A percentile compares a stretch with the other conserved stretches of the same genome.
phyloP scores from a whole-genome alignment of 768 basidiomycete species.

The Termitomyces sp. region DNA sequence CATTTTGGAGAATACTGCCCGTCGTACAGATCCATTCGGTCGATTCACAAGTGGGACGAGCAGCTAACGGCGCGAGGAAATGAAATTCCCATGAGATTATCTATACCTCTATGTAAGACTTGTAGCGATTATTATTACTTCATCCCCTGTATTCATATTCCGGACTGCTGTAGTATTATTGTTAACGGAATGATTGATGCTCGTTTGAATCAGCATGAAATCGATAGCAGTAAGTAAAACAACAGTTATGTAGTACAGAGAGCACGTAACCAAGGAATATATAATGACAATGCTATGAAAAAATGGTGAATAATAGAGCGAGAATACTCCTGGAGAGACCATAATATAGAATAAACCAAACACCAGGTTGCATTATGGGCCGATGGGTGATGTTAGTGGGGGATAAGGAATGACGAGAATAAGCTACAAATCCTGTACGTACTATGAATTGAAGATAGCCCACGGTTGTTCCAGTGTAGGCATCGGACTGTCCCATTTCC shows the following conservation, averaged over 20 bases:
- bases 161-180: conserved; percentile 4
- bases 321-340: conserved; percentile 39
- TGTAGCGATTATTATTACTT: not conserved
- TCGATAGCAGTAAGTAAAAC: conserved; percentile 60
- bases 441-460: conserved; percentile 65
- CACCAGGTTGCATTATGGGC: conserved; percentile 21
- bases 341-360: conserved; percentile 31
- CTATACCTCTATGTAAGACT: not conserved
- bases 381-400: conserved; percentile 15
- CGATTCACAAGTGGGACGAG: not conserved
- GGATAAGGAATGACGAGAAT: conserved; percentile 23
- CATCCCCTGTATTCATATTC: conserved; percentile 1
- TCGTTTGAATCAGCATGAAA: conserved; percentile 30
- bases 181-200: not conserved
- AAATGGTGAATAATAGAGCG: conserved; percentile 20
- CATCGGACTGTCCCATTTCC: conserved; percentile 78
- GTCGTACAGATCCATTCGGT: conserved; percentile 28
- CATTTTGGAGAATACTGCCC: conserved; percentile 56
- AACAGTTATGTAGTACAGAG: conserved; percentile 58
- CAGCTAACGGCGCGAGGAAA: not conserved
- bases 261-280: conserved; percentile 41
- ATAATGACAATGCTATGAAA: conserved; percentile 33
- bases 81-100: not conserved
- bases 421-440: conserved; percentile 33
- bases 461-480: conserved; percentile 63